Percentiles rank a stretch among this genome's conserved stretches.
These are phyloP conservation scores for Malus orientalis DNA, from an alignment of 306 rosid species.

Conservation along the genomic window DNA sequence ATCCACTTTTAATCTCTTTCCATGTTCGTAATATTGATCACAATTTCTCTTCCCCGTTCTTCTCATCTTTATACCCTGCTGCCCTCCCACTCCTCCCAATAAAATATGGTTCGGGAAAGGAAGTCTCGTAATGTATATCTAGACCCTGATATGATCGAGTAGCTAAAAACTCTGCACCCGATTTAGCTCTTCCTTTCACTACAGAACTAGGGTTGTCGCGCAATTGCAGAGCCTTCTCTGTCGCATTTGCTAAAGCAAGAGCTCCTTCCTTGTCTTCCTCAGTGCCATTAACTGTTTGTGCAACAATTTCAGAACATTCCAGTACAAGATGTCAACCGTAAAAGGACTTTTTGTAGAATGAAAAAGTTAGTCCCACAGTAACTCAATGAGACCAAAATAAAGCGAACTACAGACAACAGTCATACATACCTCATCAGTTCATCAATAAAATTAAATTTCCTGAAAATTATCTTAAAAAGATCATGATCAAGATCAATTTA, in stretches of 20 bases:
- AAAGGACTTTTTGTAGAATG: not conserved
- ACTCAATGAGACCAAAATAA: no score
- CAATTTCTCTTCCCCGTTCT: constrained; percentile 8
- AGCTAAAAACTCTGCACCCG: constrained; percentile 74
- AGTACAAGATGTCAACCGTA: not conserved
- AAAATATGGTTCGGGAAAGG: constrained; percentile 48
- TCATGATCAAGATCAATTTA: no score
- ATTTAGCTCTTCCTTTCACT: constrained; percentile 43
- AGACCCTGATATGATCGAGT: constrained; percentile 74
- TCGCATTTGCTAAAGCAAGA: constrained; percentile 51
- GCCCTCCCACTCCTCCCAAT: constrained; percentile 70
- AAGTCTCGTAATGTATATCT: constrained; percentile 34
- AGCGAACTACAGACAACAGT: no score
- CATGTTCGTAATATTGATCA: not conserved
- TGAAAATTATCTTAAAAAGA: no score
- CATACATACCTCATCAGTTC: no score
- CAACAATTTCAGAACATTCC: not conserved
- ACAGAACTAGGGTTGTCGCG: constrained; percentile 40
- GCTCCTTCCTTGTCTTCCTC: constrained; percentile 42
- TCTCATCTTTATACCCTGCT: constrained; percentile 54
- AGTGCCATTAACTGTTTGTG: constrained; percentile 32
- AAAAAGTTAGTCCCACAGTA: not conserved
- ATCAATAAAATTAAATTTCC: no score
- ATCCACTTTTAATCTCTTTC: not conserved
- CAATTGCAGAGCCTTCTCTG: constrained; percentile 70